Evolutionary conservation across 805 yeast genomes (phyloP).

Genomic region (Candida easanensis): DNA sequence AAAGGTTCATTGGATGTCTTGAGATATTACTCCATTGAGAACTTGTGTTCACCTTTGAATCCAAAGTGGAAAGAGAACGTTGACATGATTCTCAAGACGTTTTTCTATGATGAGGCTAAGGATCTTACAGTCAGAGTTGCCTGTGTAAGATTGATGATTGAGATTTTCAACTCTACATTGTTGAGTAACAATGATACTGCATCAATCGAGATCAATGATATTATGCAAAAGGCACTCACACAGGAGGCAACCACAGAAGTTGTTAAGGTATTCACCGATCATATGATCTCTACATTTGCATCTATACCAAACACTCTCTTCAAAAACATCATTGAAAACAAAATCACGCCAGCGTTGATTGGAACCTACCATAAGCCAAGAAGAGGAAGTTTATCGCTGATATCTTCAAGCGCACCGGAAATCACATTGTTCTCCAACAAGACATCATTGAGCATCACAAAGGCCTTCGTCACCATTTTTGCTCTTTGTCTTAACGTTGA

Average conservation of each 20-base stretch:
- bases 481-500: constrained; percentile 23
- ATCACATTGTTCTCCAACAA: constrained; percentile 11
- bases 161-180: constrained; percentile 25
- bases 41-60: constrained; percentile 51
- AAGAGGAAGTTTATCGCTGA: constrained; percentile 28
- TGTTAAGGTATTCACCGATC: constrained; percentile 29
- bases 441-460: constrained; percentile 18
- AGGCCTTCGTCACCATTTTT: constrained; percentile 28
- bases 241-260: constrained; percentile 26
- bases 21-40: constrained; percentile 44
- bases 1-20: constrained; percentile 43
- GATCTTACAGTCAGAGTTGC: constrained; percentile 30
- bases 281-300: constrained; percentile 26
- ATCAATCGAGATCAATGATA: constrained; percentile 12
- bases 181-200: constrained; percentile 12
- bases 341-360: constrained; percentile 24
- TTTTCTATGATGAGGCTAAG: constrained; percentile 31
- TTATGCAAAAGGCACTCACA: constrained; percentile 19
- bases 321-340: constrained; percentile 24
- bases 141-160: constrained; percentile 29
- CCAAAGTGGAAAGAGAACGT: constrained; percentile 51
- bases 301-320: constrained; percentile 11
- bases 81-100: constrained; percentile 41
- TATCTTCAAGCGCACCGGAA: constrained; percentile 3
- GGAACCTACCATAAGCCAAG: constrained; percentile 14